These are phyloP conservation scores for Gynostemma pentaphyllum DNA, from an alignment of 306 rosid species.

Conservation along the genomic window DNA sequence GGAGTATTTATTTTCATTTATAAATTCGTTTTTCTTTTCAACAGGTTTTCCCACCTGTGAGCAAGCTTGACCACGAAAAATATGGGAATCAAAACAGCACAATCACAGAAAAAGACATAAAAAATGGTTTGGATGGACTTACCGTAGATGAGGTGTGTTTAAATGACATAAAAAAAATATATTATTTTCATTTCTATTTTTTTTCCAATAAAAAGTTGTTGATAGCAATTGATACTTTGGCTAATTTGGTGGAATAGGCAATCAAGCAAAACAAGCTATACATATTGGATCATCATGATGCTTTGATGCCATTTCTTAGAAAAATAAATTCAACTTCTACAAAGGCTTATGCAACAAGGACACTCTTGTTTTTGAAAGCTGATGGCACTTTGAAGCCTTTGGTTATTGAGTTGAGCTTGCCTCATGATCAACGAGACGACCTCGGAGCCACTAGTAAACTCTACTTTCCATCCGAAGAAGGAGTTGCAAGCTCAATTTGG, in stretches of 20 bases:
- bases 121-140: constrained; percentile 40
- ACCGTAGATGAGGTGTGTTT: constrained; percentile 38
- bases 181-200: neutral
- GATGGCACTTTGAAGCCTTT: constrained; percentile 68
- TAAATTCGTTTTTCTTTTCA: no score
- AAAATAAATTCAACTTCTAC: constrained; percentile 51
- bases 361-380: constrained; percentile 43
- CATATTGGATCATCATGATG: constrained; percentile 69
- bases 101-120: constrained; percentile 36
- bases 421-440: constrained; percentile 40
- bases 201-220: neutral
- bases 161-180: neutral
- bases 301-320: constrained; percentile 53
- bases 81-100: constrained; percentile 62
- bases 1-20: neutral
- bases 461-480: constrained; percentile 36
- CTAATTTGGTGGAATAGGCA: constrained; percentile 34
- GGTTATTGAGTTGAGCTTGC: constrained; percentile 71
- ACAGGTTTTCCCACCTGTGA: constrained; percentile 66
- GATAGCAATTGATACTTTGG: neutral
- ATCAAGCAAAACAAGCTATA: constrained; percentile 35
- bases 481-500: constrained; percentile 52
- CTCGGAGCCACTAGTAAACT: constrained; percentile 49
- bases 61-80: constrained; percentile 39
- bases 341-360: constrained; percentile 58